These are phyloP conservation scores for Pseudozyma sp. DNA, from an alignment of 1,284 basidiomycete species.

Conservation along the genomic window DNA sequence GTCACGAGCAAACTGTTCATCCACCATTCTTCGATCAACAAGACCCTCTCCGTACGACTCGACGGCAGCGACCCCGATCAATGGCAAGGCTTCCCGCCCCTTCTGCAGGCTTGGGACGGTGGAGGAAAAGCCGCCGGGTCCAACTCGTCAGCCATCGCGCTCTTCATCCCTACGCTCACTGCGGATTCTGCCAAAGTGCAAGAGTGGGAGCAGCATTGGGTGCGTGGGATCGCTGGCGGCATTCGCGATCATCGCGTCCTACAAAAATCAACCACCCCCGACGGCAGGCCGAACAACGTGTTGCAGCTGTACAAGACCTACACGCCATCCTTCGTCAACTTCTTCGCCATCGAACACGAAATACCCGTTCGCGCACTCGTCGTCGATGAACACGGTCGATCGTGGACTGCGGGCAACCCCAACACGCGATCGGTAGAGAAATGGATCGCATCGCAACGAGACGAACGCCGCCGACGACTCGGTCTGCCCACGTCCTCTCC, in stretches of 20 bases:
- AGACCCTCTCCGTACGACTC: constrained; percentile 33
- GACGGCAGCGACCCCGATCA: constrained; percentile 35
- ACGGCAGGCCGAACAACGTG: constrained; percentile 20
- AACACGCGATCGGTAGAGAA: constrained; percentile 28
- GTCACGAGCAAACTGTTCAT: constrained; percentile 31
- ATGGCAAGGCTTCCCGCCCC: constrained; percentile 44
- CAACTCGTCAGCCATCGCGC: constrained; percentile 35
- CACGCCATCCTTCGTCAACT: constrained; percentile 53
- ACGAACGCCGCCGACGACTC: constrained; percentile 27
- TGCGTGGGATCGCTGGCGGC: constrained; percentile 35
- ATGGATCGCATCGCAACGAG: constrained; percentile 39
- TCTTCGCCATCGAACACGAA: constrained; percentile 26
- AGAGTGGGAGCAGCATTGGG: constrained; percentile 60
- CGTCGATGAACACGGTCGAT: constrained; percentile 42
- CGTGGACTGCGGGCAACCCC: constrained; percentile 48
- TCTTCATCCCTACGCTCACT: constrained; percentile 28
- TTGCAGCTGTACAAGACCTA: constrained; percentile 40
- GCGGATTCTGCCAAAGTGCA: constrained; percentile 22
- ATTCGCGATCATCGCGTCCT: constrained; percentile 34
- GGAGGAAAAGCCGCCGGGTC: constrained; percentile 40
- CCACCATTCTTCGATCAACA: constrained; percentile 45
- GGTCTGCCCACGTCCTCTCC: constrained; percentile 5
- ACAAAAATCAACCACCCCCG: not conserved
- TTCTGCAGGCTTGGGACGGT: constrained; percentile 47
- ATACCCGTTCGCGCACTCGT: constrained; percentile 38